Conservation (phyloP, 83 land plant species). For the Thuja plicata region DNA sequence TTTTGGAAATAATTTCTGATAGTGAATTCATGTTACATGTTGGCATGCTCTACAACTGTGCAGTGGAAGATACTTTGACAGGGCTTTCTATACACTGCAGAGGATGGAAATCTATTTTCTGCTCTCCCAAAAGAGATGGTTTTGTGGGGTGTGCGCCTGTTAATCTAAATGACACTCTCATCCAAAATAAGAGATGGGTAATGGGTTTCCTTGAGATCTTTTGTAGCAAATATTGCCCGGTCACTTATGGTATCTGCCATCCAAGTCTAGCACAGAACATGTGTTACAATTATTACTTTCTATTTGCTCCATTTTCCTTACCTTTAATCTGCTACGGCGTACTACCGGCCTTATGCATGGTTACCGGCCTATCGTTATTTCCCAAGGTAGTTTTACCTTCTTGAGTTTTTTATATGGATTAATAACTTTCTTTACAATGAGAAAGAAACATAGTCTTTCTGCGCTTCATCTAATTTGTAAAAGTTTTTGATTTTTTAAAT, state of each 20-base stretch:
- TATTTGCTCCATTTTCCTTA: conserved; percentile 15
- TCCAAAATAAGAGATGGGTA: conserved; percentile 35
- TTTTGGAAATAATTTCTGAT: too few relatives aligned
- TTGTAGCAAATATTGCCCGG: conserved; percentile 33
- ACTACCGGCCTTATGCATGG: conserved; percentile 33
- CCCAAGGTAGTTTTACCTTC: conserved; percentile 28
- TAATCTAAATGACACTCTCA: too few relatives aligned
- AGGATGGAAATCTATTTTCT: conserved; percentile 35
- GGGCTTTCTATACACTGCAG: too few relatives aligned
- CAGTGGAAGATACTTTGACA: conserved; percentile 42
- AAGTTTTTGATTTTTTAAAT: too few relatives aligned
- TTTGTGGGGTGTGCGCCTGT: conserved; percentile 31
- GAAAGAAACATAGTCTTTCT: too few relatives aligned
- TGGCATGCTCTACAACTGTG: conserved; percentile 30
- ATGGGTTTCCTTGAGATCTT: conserved; percentile 31
- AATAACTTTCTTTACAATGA: too few relatives aligned
- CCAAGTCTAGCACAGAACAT: conserved; percentile 13
- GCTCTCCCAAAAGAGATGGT: conserved; percentile 21
- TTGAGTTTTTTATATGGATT: neutral
- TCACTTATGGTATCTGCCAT: conserved; percentile 21
- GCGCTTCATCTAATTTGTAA: too few relatives aligned
- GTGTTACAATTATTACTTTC: conserved; percentile 19
- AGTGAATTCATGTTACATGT: conserved; percentile 12
- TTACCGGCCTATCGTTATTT: conserved; percentile 35
- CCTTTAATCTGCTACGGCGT: conserved; percentile 29